Evolutionary conservation across 1,284 basidiomycete species (phyloP), one percentile per base, ranked within the genome.

Genomic region (Trichosporon inkin): DNA sequence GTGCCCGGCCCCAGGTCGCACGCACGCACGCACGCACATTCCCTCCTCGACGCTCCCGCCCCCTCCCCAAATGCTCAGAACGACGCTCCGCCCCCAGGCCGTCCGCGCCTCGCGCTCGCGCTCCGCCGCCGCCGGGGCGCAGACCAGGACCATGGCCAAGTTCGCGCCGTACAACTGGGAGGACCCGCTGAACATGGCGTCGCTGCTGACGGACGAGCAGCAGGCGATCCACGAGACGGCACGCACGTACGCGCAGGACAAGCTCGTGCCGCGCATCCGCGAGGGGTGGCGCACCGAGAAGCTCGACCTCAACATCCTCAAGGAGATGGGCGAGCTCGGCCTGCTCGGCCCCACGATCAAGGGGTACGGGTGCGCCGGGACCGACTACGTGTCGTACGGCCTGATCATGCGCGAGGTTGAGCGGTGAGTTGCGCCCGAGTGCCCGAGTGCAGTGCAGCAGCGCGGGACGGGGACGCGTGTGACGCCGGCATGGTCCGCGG

Each of bases 351-450:
- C 93, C 0, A 97, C 93, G 0, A 96, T 98, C 67, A 76, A 89
- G 62, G 94, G 92, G 0, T 96, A 97, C 71, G 92, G 90, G 34
- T 99, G 94, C 74, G 94, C 94, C 0, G 94, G 95, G 17, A 88
- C 86, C 20, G 89, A 87, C 72, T 88, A 86, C 68, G 91, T 95
- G 17, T 89, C 92, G 0, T 98, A 97, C 70, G 95, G 95, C 7
- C 82, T 98, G 34, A 90, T 98, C 69, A 90, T 92, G 2, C 83
- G 95, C 47, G 94, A 97, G 74, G 87, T 99, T 6, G 94, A 98
- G 79, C 82, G 90, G 89, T 88, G 54, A 44, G 38, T 32, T 10
- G 13, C 16, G 17, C 36, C 16, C 14, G 16, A n/a, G n/a, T n/a
- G n/a, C n/a, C n/a, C n/a, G n/a, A n/a, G 16, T 20, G 37, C 3